Conservation (phyloP, 345 rosid species). For the Turritis glabra region DNA sequence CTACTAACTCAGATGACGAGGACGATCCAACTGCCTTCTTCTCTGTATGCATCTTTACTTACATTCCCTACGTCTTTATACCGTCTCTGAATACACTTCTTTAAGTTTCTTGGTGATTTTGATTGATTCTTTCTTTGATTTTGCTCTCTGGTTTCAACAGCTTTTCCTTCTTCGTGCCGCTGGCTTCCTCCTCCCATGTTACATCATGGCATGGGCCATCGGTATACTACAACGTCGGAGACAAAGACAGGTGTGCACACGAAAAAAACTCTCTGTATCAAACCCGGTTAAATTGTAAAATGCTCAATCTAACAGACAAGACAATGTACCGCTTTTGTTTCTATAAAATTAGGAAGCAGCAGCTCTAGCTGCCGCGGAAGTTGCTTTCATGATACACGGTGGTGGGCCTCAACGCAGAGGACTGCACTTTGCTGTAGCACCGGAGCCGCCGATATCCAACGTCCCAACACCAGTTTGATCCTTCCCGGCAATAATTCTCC, state of each 20-base stretch:
- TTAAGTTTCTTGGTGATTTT: slow-evolving; percentile 10
- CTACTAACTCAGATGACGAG: slow-evolving; percentile 72
- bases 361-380: slow-evolving; percentile 83
- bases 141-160: slow-evolving; percentile 42
- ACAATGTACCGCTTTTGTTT: background rate
- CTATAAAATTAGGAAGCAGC: slow-evolving; percentile 75
- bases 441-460: slow-evolving; percentile 48
- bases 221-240: slow-evolving; percentile 90
- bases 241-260: slow-evolving; percentile 74
- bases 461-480: slow-evolving; percentile 29
- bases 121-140: background rate
- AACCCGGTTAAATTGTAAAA: background rate
- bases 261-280: background rate
- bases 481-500: slow-evolving; percentile 5
- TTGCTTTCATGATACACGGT: slow-evolving; percentile 86
- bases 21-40: slow-evolving; percentile 85
- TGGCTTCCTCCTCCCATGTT: slow-evolving; percentile 95
- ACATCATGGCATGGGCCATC: slow-evolving; percentile 99
- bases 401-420: slow-evolving; percentile 59
- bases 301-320: background rate
- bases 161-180: slow-evolving; percentile 94
- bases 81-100: background rate
- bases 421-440: slow-evolving; percentile 67
- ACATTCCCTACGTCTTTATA: background rate
- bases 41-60: slow-evolving; percentile 59